Percentiles rank a stretch among this genome's conserved stretches.
Conservation (phyloP, 345 rosid species). For the Reutealis trisperma region DNA sequence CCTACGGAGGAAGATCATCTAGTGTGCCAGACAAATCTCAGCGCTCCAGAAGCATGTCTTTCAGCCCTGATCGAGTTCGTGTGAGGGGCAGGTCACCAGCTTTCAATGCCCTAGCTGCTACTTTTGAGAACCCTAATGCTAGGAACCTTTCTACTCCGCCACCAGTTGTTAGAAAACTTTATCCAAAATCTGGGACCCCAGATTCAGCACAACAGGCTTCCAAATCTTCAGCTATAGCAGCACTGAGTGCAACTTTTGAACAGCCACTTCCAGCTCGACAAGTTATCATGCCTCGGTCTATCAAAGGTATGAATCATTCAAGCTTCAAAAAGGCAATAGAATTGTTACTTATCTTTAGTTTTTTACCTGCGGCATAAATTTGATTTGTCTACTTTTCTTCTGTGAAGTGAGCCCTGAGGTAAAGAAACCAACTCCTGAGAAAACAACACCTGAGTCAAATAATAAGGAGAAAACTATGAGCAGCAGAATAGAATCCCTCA, state of each 20-base stretch:
- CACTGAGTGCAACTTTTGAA: conserved; percentile 69
- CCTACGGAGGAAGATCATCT: conserved; percentile 85
- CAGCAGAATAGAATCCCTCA: conserved; percentile 73
- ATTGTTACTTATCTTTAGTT: background rate
- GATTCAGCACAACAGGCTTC: conserved; percentile 62
- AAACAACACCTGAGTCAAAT: conserved; percentile 47
- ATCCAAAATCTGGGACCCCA: conserved; percentile 89
- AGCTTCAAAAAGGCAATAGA: conserved; percentile 1
- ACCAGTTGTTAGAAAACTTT: conserved; percentile 81
- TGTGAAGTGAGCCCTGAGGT: conserved; percentile 53
- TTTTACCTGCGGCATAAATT: conserved; percentile 1
- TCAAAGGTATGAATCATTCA: conserved; percentile 55
- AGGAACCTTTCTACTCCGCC: conserved; percentile 99
- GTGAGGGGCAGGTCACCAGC: conserved; percentile 99
- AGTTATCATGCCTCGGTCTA: conserved; percentile 61
- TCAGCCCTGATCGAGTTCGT: conserved; percentile 93
- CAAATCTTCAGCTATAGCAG: conserved; percentile 67
- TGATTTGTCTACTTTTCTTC: conserved; percentile 24
- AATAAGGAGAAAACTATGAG: conserved; percentile 67
- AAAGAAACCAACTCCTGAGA: conserved; percentile 49
- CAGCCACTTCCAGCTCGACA: conserved; percentile 67
- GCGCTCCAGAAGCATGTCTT: conserved; percentile 97
- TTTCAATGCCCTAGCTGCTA: conserved; percentile 95
- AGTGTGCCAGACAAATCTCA: conserved; percentile 81
- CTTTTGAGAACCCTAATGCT: conserved; percentile 73